Evolutionary conservation across 129 eudicot genomes (phyloP), one percentile per base, ranked within the genome.

Genomic region (Scalesia atractyloides): DNA sequence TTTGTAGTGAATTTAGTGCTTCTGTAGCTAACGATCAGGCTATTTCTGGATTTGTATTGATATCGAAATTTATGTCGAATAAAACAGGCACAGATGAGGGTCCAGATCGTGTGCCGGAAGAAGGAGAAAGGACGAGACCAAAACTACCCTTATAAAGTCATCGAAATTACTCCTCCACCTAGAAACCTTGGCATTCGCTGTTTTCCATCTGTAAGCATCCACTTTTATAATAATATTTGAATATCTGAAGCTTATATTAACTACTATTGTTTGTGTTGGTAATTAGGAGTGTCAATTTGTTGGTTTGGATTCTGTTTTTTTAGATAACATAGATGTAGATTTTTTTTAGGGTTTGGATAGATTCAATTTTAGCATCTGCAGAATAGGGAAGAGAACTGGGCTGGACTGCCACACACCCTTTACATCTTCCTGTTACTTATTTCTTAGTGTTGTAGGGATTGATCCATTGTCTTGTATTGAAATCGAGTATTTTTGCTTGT

Each of bases 131-230:
- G 89, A 30, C 82, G 91, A 72, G 95, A 85, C 15, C 87, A 83
- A 33, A 87, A 75, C 65, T 39, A 81, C 57, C 97, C 97, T 9
- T 93, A 93, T 63, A 90, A 87, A 82, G 98, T 93, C 44, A 86
- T 90, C 47, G 96, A 87, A 79, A 85, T 93, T 65, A 87, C 96
- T 19, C 98, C 98, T 51, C 97, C 98, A 4, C 98, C 98, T 63
- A 77, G 56, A 73, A 79, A 69, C 86, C 97, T 93, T 9, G 98
- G 98, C 71, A 43, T 88, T 79, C 97, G 96, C 47, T 84, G 97
- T 82, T 88, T 93, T 33, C 86, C 96, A 44, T 64, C 91, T 67
- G 98, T 93, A 83, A 89, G 87, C 73, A 10, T 46, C 58, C 11
- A 39, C 8, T 56, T 41, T 11, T 49, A 3, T 47, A 8, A 14